These are phyloP conservation scores for Pestalotiopsis sp. DNA, from an alignment of 2,329 filamentous ascomycete genomes.

Conservation along the genomic window DNA sequence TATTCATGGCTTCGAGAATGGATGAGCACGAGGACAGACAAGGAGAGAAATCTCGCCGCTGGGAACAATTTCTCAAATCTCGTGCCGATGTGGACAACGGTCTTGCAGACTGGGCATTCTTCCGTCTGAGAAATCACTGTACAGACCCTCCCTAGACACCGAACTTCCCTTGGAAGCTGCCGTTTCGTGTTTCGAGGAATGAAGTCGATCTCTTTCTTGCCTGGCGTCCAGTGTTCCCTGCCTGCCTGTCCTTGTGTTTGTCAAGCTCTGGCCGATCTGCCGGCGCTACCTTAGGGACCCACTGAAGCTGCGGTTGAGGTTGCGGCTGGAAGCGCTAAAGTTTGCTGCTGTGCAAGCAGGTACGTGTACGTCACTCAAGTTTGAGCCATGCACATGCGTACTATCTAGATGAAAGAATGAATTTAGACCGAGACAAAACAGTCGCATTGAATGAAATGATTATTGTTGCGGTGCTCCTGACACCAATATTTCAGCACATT, in stretches of 20 bases:
- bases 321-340: neutral
- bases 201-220: neutral
- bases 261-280: constrained; percentile 4
- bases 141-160: neutral
- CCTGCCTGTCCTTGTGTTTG: neutral
- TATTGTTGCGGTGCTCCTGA: no score
- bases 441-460: no score
- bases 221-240: neutral
- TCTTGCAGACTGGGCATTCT: neutral
- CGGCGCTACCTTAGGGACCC: constrained; percentile 7
- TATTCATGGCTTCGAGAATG: constrained; percentile 47
- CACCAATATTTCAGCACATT: no score
- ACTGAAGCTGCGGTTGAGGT: constrained; percentile 1
- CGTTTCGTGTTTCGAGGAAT: neutral
- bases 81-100: neutral
- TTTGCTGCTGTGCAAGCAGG: neutral
- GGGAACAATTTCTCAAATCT: neutral
- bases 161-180: neutral
- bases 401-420: no score
- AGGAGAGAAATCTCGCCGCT: neutral
- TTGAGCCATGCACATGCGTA: no score
- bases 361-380: no score
- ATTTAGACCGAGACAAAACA: no score
- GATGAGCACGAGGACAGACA: neutral
- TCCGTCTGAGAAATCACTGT: neutral